Evolutionary conservation across 2,329 filamentous ascomycete species (phyloP), one percentile per base, ranked within the genome.

Genomic region (Penicillium sp.): DNA sequence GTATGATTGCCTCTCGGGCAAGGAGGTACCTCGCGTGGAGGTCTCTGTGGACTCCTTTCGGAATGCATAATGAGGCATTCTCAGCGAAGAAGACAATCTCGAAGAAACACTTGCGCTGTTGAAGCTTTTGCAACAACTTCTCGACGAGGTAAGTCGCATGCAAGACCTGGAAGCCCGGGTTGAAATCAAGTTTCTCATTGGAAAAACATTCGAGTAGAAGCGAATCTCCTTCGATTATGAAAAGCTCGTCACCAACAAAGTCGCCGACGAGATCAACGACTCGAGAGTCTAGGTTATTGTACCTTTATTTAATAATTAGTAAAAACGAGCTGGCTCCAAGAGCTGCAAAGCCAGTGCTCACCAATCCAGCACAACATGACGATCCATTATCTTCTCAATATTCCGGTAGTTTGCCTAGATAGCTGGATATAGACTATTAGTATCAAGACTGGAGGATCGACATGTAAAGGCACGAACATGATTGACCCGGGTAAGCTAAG

Each of bases 141-240:
- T 93, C 89, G 0, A 91, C 84, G 1, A 84, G 81, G 68, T 89
- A 88, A 4, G 86, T 81, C 0, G 87, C 88, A 70, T 91, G 89
- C 0, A 92, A 78, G 7, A 92, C 71, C 71, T 92, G 89, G 57
- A 89, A 87, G 0, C 88, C 89, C 50, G 78, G 35, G 9, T 48
- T 38, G 62, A 89, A 89, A 67, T 91, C 86, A 41, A 92, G 82
- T 23, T 82, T 78, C 12, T 81, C 76, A 62, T 88, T 80, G n/a
- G 77, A 75, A 48, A 91, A 83, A 65, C 83, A 87, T 57, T 89
- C 76, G 7, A 85, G 76, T 12, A 92, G 76, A n/a, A 92, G 72
- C 0, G 88, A 88, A 66, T 93, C 88, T 31, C 89, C 89, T 62
- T 92, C 87, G 31, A 92, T 82, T 23, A 88, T 77, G 69, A 91